These are phyloP conservation scores for Marasmius fiardii DNA, from an alignment of 1,284 basidiomycete species.

Conservation along the genomic window DNA sequence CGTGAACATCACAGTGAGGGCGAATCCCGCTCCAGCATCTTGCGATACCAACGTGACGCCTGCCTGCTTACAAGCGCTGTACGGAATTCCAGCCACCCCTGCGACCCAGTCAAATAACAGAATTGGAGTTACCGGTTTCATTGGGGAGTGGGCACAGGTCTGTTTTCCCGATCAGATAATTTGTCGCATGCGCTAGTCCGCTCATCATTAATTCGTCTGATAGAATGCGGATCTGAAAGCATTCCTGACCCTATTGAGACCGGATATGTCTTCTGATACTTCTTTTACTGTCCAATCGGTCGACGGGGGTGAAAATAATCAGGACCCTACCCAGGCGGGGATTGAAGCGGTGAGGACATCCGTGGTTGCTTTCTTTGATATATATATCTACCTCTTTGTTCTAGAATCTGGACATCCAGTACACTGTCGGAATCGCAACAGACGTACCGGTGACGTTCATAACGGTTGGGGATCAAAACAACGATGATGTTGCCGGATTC, in stretches of 20 bases:
- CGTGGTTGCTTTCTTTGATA: not conserved
- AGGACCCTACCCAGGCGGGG: constrained; percentile 19
- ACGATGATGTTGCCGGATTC: constrained; percentile 23
- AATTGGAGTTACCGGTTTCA: constrained; percentile 23
- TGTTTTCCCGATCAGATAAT: constrained; percentile 4
- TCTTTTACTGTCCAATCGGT: constrained; percentile 21
- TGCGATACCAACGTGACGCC: constrained; percentile 18
- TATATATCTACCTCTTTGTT: not conserved
- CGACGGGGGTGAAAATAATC: constrained; percentile 25
- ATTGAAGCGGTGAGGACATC: constrained; percentile 22
- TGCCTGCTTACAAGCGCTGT: constrained; percentile 21
- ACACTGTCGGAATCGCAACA: constrained; percentile 30
- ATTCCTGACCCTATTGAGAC: constrained; percentile 19
- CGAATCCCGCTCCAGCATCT: constrained; percentile 11
- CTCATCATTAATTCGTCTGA: not conserved
- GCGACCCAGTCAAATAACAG: constrained; percentile 15
- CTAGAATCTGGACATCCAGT: constrained; percentile 33
- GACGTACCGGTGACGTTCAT: constrained; percentile 24
- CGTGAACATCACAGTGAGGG: constrained; percentile 2
- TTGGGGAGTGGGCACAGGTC: constrained; percentile 20
- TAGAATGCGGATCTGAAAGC: constrained; percentile 13
- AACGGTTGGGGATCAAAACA: constrained; percentile 22
- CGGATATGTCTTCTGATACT: constrained; percentile 18
- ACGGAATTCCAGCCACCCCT: constrained; percentile 22
- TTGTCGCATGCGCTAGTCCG: not conserved